Conservation (phyloP, 495 filamentous ascomycete genomes). For the Articulospora tetracladia region DNA sequence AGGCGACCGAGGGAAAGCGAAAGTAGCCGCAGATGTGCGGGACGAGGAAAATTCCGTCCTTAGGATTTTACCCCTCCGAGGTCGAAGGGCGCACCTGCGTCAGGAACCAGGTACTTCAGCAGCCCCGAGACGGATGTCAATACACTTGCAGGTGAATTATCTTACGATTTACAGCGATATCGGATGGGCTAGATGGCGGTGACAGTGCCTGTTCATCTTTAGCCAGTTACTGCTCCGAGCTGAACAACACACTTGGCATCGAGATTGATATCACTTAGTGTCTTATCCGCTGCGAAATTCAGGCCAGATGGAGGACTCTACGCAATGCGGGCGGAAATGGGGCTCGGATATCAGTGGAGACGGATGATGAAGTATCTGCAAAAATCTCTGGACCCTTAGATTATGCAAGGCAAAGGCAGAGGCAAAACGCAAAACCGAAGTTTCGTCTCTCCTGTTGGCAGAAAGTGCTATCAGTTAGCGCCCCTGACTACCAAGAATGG, state of each 20-base stretch:
- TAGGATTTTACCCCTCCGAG: background rate
- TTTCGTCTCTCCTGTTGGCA: background rate
- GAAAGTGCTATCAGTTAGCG: background rate
- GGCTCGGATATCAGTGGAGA: constrained; percentile 2
- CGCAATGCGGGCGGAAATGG: background rate
- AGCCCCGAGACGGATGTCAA: background rate
- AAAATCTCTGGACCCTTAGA: background rate
- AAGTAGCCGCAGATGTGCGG: background rate
- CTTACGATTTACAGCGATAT: background rate
- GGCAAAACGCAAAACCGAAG: background rate
- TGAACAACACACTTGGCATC: background rate
- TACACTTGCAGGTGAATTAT: background rate
- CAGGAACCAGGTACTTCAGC: background rate
- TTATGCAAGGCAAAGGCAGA: background rate
- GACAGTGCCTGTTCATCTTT: background rate
- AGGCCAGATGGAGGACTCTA: too few species aligned
- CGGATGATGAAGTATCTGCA: background rate
- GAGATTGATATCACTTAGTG: background rate
- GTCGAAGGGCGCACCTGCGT: background rate
- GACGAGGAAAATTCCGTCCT: background rate
- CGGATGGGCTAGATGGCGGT: background rate
- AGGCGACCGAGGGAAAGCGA: background rate
- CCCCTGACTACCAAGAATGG: background rate
- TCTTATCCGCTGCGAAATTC: background rate
- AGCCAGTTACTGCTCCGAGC: background rate